A percentile compares a stretch with the other conserved stretches of the same genome.
Evolutionary conservation across 2,329 filamentous ascomycete genomes (phyloP).

Genomic region (Decorospora gaudefroyi): DNA sequence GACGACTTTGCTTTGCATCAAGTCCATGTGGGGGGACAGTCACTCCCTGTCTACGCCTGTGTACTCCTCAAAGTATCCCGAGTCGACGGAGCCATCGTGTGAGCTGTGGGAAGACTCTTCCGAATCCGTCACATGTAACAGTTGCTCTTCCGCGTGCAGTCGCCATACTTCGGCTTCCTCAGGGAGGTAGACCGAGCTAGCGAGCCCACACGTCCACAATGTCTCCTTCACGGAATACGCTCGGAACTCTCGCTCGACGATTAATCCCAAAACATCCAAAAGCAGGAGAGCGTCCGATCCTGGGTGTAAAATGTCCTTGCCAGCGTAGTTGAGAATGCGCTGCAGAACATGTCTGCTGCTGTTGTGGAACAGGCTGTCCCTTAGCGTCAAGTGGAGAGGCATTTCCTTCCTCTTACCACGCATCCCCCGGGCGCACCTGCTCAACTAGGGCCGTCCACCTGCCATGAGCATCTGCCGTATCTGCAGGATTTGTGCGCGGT

Average conservation of each 20-base stretch:
- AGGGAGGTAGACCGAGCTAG: not conserved
- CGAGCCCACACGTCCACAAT: not conserved
- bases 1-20: too few species aligned
- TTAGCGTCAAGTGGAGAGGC: not conserved
- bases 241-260: not conserved
- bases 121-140: not conserved
- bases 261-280: not conserved
- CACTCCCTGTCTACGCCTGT: too few species aligned
- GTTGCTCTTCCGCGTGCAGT: not conserved
- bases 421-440: not conserved
- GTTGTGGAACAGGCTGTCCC: not conserved
- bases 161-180: conserved; percentile 5
- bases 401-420: not conserved
- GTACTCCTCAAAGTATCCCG: not conserved
- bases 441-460: conserved; percentile 23
- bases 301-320: conserved; percentile 3
- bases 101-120: not conserved
- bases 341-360: not conserved
- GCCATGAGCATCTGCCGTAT: conserved; percentile 67
- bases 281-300: not conserved
- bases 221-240: not conserved
- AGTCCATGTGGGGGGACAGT: too few species aligned
- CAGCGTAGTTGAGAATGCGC: conserved; percentile 1
- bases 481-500: conserved; percentile 78
- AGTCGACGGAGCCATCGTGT: conserved; percentile 1